A percentile compares a stretch with the other conserved stretches of the same genome.
Evolutionary conservation across 2,329 filamentous ascomycete genomes (phyloP).

Genomic region (Tolypocladium cylindrosporum): DNA sequence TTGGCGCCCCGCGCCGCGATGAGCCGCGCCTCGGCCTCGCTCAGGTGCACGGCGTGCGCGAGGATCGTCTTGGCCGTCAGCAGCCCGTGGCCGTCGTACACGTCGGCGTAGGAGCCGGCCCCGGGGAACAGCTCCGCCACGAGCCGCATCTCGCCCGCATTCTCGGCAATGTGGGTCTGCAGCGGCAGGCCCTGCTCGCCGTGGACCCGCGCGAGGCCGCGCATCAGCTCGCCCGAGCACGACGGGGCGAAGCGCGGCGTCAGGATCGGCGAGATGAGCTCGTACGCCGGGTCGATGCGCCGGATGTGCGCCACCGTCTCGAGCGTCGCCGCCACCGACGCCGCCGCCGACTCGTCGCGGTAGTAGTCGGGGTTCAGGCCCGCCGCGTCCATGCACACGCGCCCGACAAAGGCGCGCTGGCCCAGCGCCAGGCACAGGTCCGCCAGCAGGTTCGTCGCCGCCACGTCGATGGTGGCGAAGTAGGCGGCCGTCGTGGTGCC

Average conservation of each 20-base stretch:
- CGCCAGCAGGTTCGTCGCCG: constrained; percentile 83
- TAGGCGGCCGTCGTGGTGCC: constrained; percentile 94
- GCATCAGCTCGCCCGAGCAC: constrained; percentile 52
- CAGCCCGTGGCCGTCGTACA: constrained; percentile 67
- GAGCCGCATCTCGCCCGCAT: constrained; percentile 60
- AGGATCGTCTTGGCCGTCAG: constrained; percentile 67
- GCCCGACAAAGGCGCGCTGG: constrained; percentile 82
- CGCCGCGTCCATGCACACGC: constrained; percentile 84
- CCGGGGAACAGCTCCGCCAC: constrained; percentile 62
- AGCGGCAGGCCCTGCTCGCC: constrained; percentile 53
- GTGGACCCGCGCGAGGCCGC: constrained; percentile 54
- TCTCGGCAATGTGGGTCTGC: constrained; percentile 89
- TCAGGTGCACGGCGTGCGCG: constrained; percentile 75
- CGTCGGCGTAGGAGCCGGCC: constrained; percentile 54
- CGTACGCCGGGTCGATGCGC: constrained; percentile 52
- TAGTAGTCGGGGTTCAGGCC: constrained; percentile 65
- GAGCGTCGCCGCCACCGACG: constrained; percentile 44
- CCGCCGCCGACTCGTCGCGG: constrained; percentile 56
- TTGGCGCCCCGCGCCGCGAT: constrained; percentile 53
- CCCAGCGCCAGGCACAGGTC: constrained; percentile 70
- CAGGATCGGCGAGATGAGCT: constrained; percentile 67
- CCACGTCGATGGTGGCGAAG: constrained; percentile 81
- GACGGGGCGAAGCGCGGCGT: constrained; percentile 62
- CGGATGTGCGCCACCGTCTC: constrained; percentile 55
- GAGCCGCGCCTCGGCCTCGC: constrained; percentile 52